phyloP scores from a whole-genome alignment of 2,329 filamentous ascomycete species.

The Neofusicoccum umdonicola region DNA sequence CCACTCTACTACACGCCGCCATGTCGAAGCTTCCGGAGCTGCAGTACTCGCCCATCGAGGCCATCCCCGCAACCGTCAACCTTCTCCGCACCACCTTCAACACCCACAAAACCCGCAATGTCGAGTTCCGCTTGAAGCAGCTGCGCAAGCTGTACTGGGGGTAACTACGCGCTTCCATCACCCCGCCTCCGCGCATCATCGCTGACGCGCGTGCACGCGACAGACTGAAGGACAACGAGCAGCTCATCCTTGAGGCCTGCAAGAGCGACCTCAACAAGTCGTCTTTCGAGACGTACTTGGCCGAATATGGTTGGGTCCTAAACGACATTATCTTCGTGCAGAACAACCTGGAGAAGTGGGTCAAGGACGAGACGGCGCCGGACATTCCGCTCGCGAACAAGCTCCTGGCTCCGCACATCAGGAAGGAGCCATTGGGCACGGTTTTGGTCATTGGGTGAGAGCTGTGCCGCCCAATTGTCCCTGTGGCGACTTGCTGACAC shows the following conservation, averaged over 20 bases:
- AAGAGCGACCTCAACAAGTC: constrained; percentile 77
- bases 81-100: constrained; percentile 68
- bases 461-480: background rate
- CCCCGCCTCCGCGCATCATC: constrained; percentile 16
- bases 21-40: constrained; percentile 29
- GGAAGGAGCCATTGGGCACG: constrained; percentile 83
- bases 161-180: constrained; percentile 33
- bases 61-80: constrained; percentile 38
- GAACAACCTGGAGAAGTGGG: constrained; percentile 76
- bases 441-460: constrained; percentile 77
- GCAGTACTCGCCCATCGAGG: constrained; percentile 35
- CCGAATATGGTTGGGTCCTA: constrained; percentile 75
- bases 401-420: constrained; percentile 69
- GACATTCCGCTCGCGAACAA: constrained; percentile 69
- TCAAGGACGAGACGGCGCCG: constrained; percentile 72
- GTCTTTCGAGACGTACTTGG: constrained; percentile 67
- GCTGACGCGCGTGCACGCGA: constrained; percentile 3
- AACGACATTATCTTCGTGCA: constrained; percentile 78
- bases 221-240: constrained; percentile 70
- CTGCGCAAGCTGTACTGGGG: constrained; percentile 95
- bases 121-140: constrained; percentile 80
- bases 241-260: constrained; percentile 71
- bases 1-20: constrained; percentile 19
- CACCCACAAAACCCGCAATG: constrained; percentile 75
- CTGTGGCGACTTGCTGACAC: background rate